phyloP scores from a whole-genome alignment of 345 rosid species.

The Schrenkiella parvula region DNA sequence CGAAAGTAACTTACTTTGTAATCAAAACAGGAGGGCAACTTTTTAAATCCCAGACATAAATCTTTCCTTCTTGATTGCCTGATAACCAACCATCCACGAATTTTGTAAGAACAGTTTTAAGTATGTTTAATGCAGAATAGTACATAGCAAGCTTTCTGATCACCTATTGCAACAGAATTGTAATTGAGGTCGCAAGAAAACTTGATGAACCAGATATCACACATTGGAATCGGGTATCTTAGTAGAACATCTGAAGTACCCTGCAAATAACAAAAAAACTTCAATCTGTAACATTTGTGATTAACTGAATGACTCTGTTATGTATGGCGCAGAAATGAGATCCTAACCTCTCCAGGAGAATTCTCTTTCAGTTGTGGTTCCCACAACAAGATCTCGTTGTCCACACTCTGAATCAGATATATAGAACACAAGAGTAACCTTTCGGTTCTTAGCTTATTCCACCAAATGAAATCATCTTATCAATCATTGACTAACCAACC shows the following conservation, averaged over 20 bases:
- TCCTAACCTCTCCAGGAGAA: constrained; percentile 90
- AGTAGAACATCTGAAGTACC: constrained; percentile 85
- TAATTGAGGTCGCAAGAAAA: constrained; percentile 85
- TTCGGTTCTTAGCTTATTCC: not conserved
- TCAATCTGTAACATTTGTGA: not conserved
- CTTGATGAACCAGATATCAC: constrained; percentile 97
- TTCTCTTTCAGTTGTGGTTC: constrained; percentile 94
- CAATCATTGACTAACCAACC: constrained; percentile 40
- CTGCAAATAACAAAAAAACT: constrained; percentile 31
- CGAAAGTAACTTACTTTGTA: constrained; percentile 47
- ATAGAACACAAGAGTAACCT: not conserved
- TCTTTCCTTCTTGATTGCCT: constrained; percentile 97
- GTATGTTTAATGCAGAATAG: not conserved
- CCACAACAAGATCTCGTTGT: constrained; percentile 93
- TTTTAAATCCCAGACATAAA: constrained; percentile 90
- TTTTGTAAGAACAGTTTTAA: not conserved
- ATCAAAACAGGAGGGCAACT: constrained; percentile 93
- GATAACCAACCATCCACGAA: constrained; percentile 19
- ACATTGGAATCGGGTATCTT: constrained; percentile 86
- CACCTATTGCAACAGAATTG: constrained; percentile 80
- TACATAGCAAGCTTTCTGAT: not conserved
- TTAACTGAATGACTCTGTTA: not conserved
- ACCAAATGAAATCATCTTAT: not conserved
- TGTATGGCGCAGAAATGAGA: not conserved
- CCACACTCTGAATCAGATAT: constrained; percentile 69